Evolutionary conservation across 1,284 basidiomycete species (phyloP).

Genomic region (Papiliotrema flavescens): DNA sequence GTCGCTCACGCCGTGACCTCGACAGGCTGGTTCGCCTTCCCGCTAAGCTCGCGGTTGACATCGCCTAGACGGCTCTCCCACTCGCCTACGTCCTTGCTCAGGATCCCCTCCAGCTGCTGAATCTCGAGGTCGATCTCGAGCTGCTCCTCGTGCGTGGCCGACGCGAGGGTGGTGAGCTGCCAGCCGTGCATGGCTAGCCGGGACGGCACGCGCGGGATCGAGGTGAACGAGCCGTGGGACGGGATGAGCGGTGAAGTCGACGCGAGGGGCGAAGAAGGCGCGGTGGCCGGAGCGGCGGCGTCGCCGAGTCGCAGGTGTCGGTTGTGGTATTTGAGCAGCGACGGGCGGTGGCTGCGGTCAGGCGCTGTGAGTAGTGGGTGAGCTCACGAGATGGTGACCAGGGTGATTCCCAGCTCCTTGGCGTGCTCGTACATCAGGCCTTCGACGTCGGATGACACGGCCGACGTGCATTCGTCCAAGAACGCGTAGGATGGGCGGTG

Average conservation of each 20-base stretch:
- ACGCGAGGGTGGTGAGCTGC: slow-evolving; percentile 40
- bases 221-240: slow-evolving; percentile 16
- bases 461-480: slow-evolving; percentile 81
- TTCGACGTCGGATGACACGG: slow-evolving; percentile 94
- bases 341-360: slow-evolving; percentile 52
- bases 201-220: slow-evolving; percentile 9
- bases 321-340: slow-evolving; percentile 55
- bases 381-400: slow-evolving; percentile 77
- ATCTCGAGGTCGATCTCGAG: slow-evolving; percentile 52
- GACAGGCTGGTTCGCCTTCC: slow-evolving; percentile 12
- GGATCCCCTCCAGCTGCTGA: slow-evolving; percentile 32
- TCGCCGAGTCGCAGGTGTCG: slow-evolving; percentile 51
- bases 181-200: slow-evolving; percentile 36
- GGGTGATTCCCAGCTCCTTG: slow-evolving; percentile 85
- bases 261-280: not conserved
- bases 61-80: slow-evolving; percentile 65
- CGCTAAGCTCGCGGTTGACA: slow-evolving; percentile 53
- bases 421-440: slow-evolving; percentile 93
- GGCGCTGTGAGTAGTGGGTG: slow-evolving; percentile 54
- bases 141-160: slow-evolving; percentile 35
- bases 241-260: slow-evolving; percentile 12
- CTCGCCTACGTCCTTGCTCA: slow-evolving; percentile 59
- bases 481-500: slow-evolving; percentile 45
- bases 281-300: slow-evolving; percentile 15
- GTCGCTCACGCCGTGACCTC: not conserved